Base-by-base conservation (phyloP, 768 basidiomycete species). In the Pleurotus djamor region DNA sequence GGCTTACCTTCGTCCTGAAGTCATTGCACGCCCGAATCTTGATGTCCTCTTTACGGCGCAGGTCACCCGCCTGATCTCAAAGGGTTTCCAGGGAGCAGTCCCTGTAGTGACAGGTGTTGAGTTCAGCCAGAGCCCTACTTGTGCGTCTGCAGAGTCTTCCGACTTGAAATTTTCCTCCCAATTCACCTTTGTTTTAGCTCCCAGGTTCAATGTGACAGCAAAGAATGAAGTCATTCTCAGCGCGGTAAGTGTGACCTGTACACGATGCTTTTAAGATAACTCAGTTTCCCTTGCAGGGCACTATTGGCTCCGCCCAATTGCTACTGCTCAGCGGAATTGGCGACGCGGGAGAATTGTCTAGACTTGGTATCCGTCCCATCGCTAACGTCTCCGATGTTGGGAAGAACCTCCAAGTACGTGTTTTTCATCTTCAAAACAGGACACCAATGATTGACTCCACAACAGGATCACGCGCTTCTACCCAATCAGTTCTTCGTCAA, bases 1-100 rank as follows among this genome's bases (percentile, higher is more conserved):
- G 1, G 50, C 66, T 4, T 68, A 69, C 48, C 57, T 69, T 34
- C 50, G 44, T 13, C 37, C 52, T 48, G 62, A 10, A 50, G 57
- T 60, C 21, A 45, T 68, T 9, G 41, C 41, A 13, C 66, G 70
- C 4, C 47, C 60, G 6, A 71, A 71, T 57, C 59, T 71, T 21
- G 58, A 68, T 52, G 63, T 71, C 28, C 54, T 71, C 21, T 56
- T 66, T 14, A 50, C 62, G 4, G 60, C 64, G 28, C 64, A 62
- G 62, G 63, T 64, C 5, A 63, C 63, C n/a, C 61, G 58, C 35
- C 37, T 65, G 10, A 13, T 65, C 7, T 48, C 55, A n/a, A 60
- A 54, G 4, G 52, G 52, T 17, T 14, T 14, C 8, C n/a, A 12
- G 9, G 41, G 36, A 4, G 14, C 49, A 14, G 66, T 28, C n/a